Evolutionary conservation across 2,329 filamentous ascomycete genomes (phyloP), one percentile per base, ranked within the genome.

Genomic region (Xylariaceae sp.): DNA sequence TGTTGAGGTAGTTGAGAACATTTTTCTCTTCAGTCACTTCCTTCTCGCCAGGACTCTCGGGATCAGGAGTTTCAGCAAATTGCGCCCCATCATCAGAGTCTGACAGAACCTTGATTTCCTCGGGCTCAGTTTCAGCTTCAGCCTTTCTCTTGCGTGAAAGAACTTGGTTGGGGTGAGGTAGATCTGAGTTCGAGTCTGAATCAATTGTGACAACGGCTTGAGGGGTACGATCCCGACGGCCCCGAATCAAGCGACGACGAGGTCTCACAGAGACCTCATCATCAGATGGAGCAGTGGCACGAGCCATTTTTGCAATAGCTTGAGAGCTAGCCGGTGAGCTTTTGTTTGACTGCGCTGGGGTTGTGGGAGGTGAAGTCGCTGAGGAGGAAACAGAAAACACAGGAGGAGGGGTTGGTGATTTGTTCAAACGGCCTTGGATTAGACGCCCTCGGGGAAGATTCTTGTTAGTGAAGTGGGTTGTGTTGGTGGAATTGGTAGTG

Each of bases 1-100:
- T 85, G 68, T 98, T 98, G 73, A 99, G 87, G 67, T 92, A 96
- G 7, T 86, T 81, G 23, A 98, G 77, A 6, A 97, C 83, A 52
- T 81, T 81, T 3, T 67, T 68, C 26, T 85, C 79, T 20, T 59
- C 59, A 12, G 57, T 56, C 2, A 48, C 26, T 14, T 46, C 32
- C 12, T 54, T 44, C 23, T 56, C 52, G 23, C 41, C 52, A 7
- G 40, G 14, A 7, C 14, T 12, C 2, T 50, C 21, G 18, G 29
- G 9, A 21, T 29, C 29, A 37, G 26, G 16, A 16, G 48, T 20
- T n/a, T 60, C 59, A 3, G 57, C 41, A 21, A 46, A 23, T 29
- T 29, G 19, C 12, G 44, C 52, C 23, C 40, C 44, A n/a, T 54
- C 48, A 14, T 52, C 47, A 10, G 45, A 53, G 2, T 59, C 47